Evolutionary conservation across 176 grass and related monocot species (phyloP).

Genomic region (Aegilops tauschii): DNA sequence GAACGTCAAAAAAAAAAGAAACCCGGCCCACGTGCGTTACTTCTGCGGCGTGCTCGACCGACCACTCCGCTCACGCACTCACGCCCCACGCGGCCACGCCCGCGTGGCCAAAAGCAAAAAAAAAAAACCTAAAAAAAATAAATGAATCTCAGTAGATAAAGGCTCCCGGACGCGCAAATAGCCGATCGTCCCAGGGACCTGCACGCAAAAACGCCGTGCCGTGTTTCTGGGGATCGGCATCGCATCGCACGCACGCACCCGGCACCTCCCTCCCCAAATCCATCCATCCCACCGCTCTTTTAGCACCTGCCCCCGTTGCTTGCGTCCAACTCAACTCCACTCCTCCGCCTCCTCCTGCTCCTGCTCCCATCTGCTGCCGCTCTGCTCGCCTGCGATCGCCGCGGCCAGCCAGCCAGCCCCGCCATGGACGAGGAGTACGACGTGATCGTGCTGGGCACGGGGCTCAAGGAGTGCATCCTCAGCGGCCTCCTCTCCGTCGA

Average conservation of each 20-base stretch:
- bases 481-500: conserved; percentile 98
- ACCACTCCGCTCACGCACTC: too few species aligned
- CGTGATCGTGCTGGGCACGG: conserved; percentile 95
- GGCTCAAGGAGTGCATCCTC: conserved; percentile 99
- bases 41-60: too few species aligned
- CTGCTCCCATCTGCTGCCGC: background rate
- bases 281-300: background rate
- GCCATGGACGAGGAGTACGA: conserved; percentile 97
- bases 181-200: background rate
- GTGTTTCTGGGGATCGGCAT: conserved; percentile 23
- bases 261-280: background rate
- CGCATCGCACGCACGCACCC: background rate
- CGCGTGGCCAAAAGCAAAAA: background rate
- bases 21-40: too few species aligned
- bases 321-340: conserved; percentile 16
- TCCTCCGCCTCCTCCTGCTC: background rate
- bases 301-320: background rate
- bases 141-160: background rate
- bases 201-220: background rate
- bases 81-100: too few species aligned
- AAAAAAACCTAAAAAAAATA: background rate
- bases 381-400: background rate
- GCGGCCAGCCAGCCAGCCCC: background rate
- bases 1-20: too few species aligned
- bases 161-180: background rate